Conservation (phyloP, 1,139 yeast genomes). For the Pichia sp. region DNA sequence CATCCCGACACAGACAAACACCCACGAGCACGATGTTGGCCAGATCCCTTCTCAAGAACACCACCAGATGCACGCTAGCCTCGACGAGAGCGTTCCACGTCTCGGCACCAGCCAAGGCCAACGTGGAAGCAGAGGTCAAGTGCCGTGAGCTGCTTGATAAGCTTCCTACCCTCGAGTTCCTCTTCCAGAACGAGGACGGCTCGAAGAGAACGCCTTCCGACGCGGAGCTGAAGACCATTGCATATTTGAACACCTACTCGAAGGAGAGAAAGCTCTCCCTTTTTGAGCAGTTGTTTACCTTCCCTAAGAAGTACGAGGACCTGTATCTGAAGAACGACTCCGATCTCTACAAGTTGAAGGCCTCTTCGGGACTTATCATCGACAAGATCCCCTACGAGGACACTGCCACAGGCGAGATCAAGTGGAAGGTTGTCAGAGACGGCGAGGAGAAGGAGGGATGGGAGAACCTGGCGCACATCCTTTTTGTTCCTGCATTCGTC, state of each 20-base stretch:
- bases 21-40: conserved; percentile 9
- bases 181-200: conserved; percentile 76
- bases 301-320: conserved; percentile 55
- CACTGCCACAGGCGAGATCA: conserved; percentile 69
- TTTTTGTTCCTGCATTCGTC: conserved; percentile 63
- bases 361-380: conserved; percentile 58
- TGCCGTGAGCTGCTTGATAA: conserved; percentile 33
- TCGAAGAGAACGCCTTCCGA: conserved; percentile 69
- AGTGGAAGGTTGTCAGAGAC: conserved; percentile 76
- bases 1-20: too few species aligned
- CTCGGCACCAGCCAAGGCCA: conserved; percentile 15
- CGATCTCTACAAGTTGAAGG: conserved; percentile 60
- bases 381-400: conserved; percentile 85
- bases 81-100: conserved; percentile 15
- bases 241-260: conserved; percentile 63
- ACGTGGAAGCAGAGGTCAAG: conserved; percentile 26
- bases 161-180: conserved; percentile 52
- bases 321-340: conserved; percentile 60
- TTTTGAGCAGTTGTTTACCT: conserved; percentile 53
- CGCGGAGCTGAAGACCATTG: conserved; percentile 67
- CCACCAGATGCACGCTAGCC: neutral
- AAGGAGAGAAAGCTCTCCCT: conserved; percentile 53
- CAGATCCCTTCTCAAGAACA: conserved; percentile 14
- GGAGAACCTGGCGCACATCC: conserved; percentile 69
- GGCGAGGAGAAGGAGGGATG: conserved; percentile 74